Evolutionary conservation across 2,329 filamentous ascomycete species (phyloP), one percentile per base, ranked within the genome.

Genomic region (Pseudogymnoascus sp.): DNA sequence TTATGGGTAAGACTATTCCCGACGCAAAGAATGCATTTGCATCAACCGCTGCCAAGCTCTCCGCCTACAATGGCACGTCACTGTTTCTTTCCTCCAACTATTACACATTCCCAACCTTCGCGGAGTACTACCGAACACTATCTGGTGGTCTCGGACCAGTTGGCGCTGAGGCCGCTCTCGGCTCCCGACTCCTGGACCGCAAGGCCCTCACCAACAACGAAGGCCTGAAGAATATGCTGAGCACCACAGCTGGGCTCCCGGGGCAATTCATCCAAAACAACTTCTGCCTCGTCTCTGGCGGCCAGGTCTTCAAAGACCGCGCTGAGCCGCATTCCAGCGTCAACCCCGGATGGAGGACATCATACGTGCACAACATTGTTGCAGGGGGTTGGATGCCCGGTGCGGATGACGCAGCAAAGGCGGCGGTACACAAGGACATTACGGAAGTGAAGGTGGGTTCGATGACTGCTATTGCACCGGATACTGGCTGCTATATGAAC

Each of bases 401-500:
- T 17, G 10, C 67, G 6, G 66, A 67, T 21, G 17, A 37, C 11
- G 69, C 65, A 7, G 50, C 66, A 23, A 67, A 69, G 23, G 46
- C 65, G 44, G 64, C 61, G 5, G 64, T 70, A 17, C 65, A 66
- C 35, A 65, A 73, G 60, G 68, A 73, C 61, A 61, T 73, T 29
- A 74, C 72, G 2, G 70, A 65, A 35, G 66, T 71, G 59, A 73
- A 72, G 64, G 71, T 69, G 29, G 70, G 64, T 17, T 71, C 72
- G 7, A 66, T 74, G 6, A 73, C 75, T 63, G 69, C 67, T 3
- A 65, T 79, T 15, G 74, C 76, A 1, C 77, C 77, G 1, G 67
- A 73, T 44, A 76, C 74, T 6, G 78, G 77, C 3, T 72, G 72
- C 3, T 79, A 80, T 67, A 73, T 78, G 68, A 79, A 79, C 62